Evolutionary conservation across 176 grass and related monocot genomes (phyloP).

Genomic region (Olyra latifolia): DNA sequence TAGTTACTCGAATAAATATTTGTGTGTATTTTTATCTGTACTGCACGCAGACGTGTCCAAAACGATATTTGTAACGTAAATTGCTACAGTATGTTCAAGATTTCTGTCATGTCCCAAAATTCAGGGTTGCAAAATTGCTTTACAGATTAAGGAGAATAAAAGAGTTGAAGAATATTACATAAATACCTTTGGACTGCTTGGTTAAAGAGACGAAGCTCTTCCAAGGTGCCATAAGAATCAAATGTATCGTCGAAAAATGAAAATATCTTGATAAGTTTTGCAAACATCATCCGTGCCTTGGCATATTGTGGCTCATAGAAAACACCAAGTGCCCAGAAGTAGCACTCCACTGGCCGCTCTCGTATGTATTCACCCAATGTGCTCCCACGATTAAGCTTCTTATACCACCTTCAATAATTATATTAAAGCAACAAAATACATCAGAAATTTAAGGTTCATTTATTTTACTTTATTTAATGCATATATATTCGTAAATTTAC

Average conservation of each 20-base stretch:
- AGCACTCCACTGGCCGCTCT: conserved; percentile 19
- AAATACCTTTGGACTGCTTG: conserved; percentile 24
- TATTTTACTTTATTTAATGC: background rate
- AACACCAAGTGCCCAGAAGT: background rate
- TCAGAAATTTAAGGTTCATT: background rate
- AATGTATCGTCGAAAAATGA: background rate
- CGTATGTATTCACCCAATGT: background rate
- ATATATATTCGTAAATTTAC: too few species aligned
- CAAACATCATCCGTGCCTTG: background rate
- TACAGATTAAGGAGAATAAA: too few species aligned
- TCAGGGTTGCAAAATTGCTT: background rate
- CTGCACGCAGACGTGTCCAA: background rate
- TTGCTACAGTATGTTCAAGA: background rate
- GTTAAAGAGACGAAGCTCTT: conserved; percentile 9
- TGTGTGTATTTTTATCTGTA: background rate
- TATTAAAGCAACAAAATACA: background rate
- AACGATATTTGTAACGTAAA: background rate
- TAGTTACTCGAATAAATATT: background rate
- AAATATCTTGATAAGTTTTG: background rate
- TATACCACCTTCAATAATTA: background rate
- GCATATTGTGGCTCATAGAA: conserved; percentile 15
- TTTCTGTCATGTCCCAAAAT: background rate
- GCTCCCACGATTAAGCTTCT: background rate
- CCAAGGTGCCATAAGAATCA: conserved; percentile 25
- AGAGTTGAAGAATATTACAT: too few species aligned